These are phyloP conservation scores for Lipomyces japonicus DNA, from an alignment of 805 yeast genomes.

Conservation along the genomic window DNA sequence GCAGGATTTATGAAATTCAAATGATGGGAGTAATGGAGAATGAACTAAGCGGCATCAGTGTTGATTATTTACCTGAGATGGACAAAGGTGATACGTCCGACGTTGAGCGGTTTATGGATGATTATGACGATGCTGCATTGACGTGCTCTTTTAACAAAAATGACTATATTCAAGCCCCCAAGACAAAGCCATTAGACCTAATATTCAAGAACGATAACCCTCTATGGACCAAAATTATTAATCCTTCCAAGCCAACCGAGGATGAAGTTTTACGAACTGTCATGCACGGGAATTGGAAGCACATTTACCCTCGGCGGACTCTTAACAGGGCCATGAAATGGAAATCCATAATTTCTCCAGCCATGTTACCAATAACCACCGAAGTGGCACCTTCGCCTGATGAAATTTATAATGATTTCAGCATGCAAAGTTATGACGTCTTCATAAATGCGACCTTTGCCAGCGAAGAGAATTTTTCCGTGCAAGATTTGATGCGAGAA, in stretches of 20 bases:
- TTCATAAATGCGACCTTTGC: constrained; percentile 58
- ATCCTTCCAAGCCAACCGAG: constrained; percentile 70
- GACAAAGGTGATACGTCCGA: constrained; percentile 32
- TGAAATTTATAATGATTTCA: constrained; percentile 68
- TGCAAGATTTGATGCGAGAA: constrained; percentile 68
- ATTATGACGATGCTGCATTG: constrained; percentile 50
- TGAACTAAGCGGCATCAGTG: constrained; percentile 65
- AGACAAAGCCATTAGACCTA: constrained; percentile 3
- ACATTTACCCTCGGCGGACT: constrained; percentile 77
- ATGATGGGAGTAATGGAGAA: constrained; percentile 98
- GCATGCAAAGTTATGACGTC: constrained; percentile 80
- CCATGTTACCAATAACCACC: constrained; percentile 80
- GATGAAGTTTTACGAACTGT: constrained; percentile 53
- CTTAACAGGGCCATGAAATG: constrained; percentile 60
- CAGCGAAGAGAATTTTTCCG: constrained; percentile 42
- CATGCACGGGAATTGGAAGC: constrained; percentile 84
- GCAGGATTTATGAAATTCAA: constrained; percentile 90
- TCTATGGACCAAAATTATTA: constrained; percentile 62
- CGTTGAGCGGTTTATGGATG: constrained; percentile 60
- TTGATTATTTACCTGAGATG: constrained; percentile 51
- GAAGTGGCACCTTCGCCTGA: constrained; percentile 67
- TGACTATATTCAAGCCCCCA: constrained; percentile 3
- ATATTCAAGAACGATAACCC: constrained; percentile 30
- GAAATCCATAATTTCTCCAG: constrained; percentile 91
- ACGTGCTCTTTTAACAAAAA: constrained; percentile 2